These are phyloP conservation scores for Salisapilia sapeloensis DNA, from an alignment of 352 stramenopile genomes.

Conservation along the genomic window DNA sequence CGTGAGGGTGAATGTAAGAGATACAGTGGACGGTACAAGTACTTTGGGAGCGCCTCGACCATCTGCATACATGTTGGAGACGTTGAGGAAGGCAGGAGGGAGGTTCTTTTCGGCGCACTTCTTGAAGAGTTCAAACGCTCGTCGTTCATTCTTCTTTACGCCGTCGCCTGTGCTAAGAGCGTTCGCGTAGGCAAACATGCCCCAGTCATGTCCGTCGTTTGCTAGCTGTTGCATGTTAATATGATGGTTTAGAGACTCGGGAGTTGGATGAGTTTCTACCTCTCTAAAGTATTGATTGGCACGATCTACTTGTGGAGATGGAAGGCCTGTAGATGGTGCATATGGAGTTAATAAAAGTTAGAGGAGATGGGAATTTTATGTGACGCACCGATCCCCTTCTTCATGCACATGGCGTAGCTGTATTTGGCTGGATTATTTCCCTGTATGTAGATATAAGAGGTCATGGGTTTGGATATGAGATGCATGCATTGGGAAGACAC, in stretches of 20 bases:
- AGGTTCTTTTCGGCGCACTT: conserved; percentile 40
- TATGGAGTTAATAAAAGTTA: not conserved
- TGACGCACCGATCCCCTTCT: conserved; percentile 45
- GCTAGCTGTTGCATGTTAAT: too few species aligned
- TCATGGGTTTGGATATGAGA: not conserved
- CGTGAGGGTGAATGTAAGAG: not conserved
- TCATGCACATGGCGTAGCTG: conserved; percentile 70
- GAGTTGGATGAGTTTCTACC: too few species aligned
- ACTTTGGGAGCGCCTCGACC: conserved; percentile 61
- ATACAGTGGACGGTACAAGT: not conserved
- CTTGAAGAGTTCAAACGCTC: conserved; percentile 67
- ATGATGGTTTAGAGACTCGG: too few species aligned
- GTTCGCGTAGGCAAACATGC: conserved; percentile 66
- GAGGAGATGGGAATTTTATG: not conserved
- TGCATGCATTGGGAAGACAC: conserved; percentile 4
- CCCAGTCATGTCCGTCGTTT: conserved; percentile 43
- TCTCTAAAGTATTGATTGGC: conserved; percentile 60
- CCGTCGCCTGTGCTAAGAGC: conserved; percentile 60
- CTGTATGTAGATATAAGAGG: conserved; percentile 6
- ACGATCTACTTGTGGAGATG: conserved; percentile 25
- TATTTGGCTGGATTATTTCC: conserved; percentile 71
- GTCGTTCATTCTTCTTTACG: conserved; percentile 48
- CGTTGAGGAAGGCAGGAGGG: conserved; percentile 59
- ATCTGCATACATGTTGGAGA: conserved; percentile 67
- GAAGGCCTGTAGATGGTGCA: conserved; percentile 17